Percentiles rank a stretch among this genome's conserved stretches.
phyloP scores from a whole-genome alignment of 768 basidiomycete genomes.

The Serendipita indica region DNA sequence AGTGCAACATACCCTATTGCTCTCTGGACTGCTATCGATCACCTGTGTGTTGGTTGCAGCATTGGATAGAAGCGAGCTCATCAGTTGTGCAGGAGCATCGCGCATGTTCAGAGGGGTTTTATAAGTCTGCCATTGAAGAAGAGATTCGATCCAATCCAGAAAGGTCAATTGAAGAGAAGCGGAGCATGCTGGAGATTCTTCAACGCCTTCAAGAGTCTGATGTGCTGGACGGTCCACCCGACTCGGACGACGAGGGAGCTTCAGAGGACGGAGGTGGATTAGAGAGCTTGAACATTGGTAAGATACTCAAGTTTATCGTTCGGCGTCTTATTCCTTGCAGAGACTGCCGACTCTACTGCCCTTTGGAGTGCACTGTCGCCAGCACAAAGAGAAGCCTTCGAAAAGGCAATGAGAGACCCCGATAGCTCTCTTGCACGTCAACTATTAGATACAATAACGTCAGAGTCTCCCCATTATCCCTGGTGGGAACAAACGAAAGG shows the following conservation, averaged over 20 bases:
- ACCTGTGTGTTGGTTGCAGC: slow-evolving; percentile 31
- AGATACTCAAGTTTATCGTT: slow-evolving; percentile 15
- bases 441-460: slow-evolving; percentile 42
- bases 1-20: slow-evolving; percentile 70
- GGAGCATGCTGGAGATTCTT: slow-evolving; percentile 53
- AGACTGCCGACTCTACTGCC: slow-evolving; percentile 37
- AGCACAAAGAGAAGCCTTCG: slow-evolving; percentile 47
- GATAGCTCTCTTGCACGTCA: slow-evolving; percentile 43
- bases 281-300: slow-evolving; percentile 47
- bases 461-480: slow-evolving; percentile 39
- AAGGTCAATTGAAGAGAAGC: slow-evolving; percentile 36
- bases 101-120: slow-evolving; percentile 70
- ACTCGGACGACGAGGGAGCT: slow-evolving; percentile 25
- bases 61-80: background rate
- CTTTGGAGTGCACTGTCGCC: slow-evolving; percentile 48
- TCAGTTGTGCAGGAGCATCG: slow-evolving; percentile 44
- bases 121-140: slow-evolving; percentile 53
- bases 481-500: slow-evolving; percentile 52
- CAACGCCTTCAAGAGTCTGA: slow-evolving; percentile 41
- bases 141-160: slow-evolving; percentile 44
- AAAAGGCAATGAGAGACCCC: slow-evolving; percentile 44
- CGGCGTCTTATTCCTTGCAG: no score
- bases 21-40: slow-evolving; percentile 67
- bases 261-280: slow-evolving; percentile 38
- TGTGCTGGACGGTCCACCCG: slow-evolving; percentile 22